These are phyloP conservation scores for Adansonia digitata DNA, from an alignment of 345 rosid genomes.

Conservation along the genomic window DNA sequence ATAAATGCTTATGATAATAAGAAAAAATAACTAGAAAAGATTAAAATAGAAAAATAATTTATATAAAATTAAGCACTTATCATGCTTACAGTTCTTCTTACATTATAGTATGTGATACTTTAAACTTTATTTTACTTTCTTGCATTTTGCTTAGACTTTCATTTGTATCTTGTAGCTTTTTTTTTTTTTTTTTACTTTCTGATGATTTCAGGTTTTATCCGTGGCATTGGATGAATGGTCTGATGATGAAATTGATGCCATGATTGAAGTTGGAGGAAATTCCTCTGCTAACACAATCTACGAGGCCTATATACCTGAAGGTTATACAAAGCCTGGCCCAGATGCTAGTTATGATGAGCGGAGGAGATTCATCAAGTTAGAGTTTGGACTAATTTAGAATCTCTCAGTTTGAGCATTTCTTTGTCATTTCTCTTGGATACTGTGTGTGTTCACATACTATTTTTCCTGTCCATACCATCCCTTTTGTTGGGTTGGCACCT, in stretches of 20 bases:
- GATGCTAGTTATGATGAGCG: slow-evolving; percentile 78
- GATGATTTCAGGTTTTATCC: slow-evolving; percentile 67
- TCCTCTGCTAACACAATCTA: slow-evolving; percentile 82
- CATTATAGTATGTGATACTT: background rate
- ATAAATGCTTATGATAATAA: no score
- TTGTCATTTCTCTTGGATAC: background rate
- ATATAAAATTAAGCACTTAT: no score
- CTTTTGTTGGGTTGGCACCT: background rate
- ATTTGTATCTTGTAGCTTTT: background rate
- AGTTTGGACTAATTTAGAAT: slow-evolving; percentile 2
- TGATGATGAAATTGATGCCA: slow-evolving; percentile 79
- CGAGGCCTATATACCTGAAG: slow-evolving; percentile 84
- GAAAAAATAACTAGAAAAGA: no score
- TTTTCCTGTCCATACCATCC: background rate
- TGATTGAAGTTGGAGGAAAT: slow-evolving; percentile 97
- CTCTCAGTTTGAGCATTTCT: background rate
- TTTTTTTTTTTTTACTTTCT: slow-evolving; percentile 7
- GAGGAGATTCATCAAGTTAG: slow-evolving; percentile 69
- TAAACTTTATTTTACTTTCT: background rate
- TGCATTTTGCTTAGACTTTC: background rate
- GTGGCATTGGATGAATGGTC: slow-evolving; percentile 98
- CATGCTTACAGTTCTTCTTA: background rate
- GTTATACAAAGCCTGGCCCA: slow-evolving; percentile 73
- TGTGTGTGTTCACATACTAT: background rate
- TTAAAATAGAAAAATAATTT: no score